Conservation (phyloP, 2,329 filamentous ascomycete species). For the Penicillium sp. region DNA sequence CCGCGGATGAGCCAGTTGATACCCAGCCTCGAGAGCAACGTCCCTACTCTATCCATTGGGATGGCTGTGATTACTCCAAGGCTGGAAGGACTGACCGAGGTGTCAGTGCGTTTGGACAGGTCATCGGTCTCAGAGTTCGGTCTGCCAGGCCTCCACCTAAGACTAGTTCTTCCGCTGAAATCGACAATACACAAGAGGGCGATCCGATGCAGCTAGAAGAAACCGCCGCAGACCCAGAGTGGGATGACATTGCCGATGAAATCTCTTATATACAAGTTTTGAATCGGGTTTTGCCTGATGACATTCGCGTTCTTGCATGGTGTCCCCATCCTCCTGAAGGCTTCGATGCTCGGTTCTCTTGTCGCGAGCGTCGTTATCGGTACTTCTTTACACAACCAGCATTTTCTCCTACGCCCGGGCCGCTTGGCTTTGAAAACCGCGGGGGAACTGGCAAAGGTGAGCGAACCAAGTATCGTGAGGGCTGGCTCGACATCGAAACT, state of each 20-base stretch:
- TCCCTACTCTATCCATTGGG: constrained; percentile 60
- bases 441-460: constrained; percentile 17
- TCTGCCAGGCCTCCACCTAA: constrained; percentile 61
- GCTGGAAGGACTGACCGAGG: constrained; percentile 89
- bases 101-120: constrained; percentile 95
- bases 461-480: constrained; percentile 47
- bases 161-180: constrained; percentile 11
- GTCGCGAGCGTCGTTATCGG: constrained; percentile 81
- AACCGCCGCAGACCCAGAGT: constrained; percentile 36
- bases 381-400: constrained; percentile 98
- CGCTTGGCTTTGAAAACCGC: constrained; percentile 44
- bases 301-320: constrained; percentile 90
- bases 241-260: constrained; percentile 71
- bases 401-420: constrained; percentile 61
- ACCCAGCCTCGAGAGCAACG: constrained; percentile 37
- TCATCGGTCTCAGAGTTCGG: constrained; percentile 74
- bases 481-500: constrained; percentile 78
- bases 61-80: constrained; percentile 85
- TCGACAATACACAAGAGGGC: constrained; percentile 12
- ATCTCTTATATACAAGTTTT: constrained; percentile 75
- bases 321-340: constrained; percentile 70
- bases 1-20: constrained; percentile 34
- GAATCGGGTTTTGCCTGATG: constrained; percentile 79
- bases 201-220: constrained; percentile 27
- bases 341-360: constrained; percentile 91